These are phyloP conservation scores for Umbelopsis isabellina DNA, from an alignment of 192 early-diverging fungal species.

Conservation along the genomic window DNA sequence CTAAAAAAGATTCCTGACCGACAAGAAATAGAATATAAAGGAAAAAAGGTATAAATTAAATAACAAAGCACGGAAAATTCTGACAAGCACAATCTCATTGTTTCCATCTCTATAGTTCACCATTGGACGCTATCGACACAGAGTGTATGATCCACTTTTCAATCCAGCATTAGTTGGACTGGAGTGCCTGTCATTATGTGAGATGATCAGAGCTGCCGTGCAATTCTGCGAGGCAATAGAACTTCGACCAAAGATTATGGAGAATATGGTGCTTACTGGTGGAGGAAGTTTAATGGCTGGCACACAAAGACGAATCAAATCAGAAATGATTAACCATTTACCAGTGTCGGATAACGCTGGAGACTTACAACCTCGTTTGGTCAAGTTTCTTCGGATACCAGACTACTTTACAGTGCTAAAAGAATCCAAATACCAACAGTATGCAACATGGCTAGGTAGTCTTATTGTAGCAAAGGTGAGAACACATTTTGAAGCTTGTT, in stretches of 20 bases:
- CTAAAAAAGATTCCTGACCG: constrained; percentile 28
- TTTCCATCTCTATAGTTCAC: constrained; percentile 42
- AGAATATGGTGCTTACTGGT: constrained; percentile 83
- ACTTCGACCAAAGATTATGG: constrained; percentile 82
- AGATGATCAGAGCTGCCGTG: constrained; percentile 68
- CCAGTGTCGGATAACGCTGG: constrained; percentile 82
- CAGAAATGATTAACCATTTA: constrained; percentile 61
- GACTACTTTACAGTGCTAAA: constrained; percentile 87
- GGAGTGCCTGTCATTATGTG: constrained; percentile 49
- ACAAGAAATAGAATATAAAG: constrained; percentile 60
- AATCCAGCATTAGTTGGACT: constrained; percentile 57
- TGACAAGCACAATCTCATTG: background rate
- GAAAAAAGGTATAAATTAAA: constrained; percentile 49
- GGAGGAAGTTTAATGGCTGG: constrained; percentile 61
- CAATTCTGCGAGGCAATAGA: constrained; percentile 68
- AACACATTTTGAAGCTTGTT: background rate
- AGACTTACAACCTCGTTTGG: constrained; percentile 83
- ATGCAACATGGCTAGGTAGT: constrained; percentile 80
- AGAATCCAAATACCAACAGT: constrained; percentile 59
- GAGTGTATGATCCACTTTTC: constrained; percentile 74
- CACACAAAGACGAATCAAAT: constrained; percentile 73
- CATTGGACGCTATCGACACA: constrained; percentile 64
- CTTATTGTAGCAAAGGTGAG: constrained; percentile 86
- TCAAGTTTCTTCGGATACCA: constrained; percentile 79
- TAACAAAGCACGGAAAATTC: background rate